Percentiles rank a stretch among this genome's conserved stretches.
phyloP scores from a whole-genome alignment of 371 early-diverging fungal species.

The Sporodiniella umbellata region DNA sequence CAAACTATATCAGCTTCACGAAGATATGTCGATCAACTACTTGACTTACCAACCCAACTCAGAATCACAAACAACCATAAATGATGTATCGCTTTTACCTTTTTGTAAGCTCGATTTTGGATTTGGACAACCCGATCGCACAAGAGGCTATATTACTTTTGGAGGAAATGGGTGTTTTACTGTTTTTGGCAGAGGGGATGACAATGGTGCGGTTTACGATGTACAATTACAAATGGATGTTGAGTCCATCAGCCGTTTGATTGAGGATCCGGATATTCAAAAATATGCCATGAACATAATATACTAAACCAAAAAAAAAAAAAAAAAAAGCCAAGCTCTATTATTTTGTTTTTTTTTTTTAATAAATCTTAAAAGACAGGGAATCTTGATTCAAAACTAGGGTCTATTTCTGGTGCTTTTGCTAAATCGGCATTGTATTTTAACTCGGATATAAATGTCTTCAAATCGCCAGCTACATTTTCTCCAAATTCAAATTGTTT shows the following conservation, averaged over 20 bases:
- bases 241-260: slow-evolving; percentile 32
- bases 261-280: slow-evolving; percentile 32
- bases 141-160: slow-evolving; percentile 37
- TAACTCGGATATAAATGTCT: slow-evolving; percentile 35
- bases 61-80: slow-evolving; percentile 23
- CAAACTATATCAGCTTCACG: slow-evolving; percentile 33
- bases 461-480: slow-evolving; percentile 38
- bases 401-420: slow-evolving; percentile 48
- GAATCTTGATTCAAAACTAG: slow-evolving; percentile 45
- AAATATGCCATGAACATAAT: slow-evolving; percentile 30
- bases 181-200: slow-evolving; percentile 31
- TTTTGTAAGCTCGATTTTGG: slow-evolving; percentile 39
- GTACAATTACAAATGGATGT: slow-evolving; percentile 42
- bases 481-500: slow-evolving; percentile 41
- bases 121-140: slow-evolving; percentile 32
- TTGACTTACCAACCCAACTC: slow-evolving; percentile 35
- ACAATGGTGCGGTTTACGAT: slow-evolving; percentile 27
- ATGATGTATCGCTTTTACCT: slow-evolving; percentile 30
- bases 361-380: slow-evolving; percentile 32
- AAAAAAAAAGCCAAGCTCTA: too few relatives aligned
- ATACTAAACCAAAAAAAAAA: slow-evolving; percentile 8
- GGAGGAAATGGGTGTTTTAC: slow-evolving; percentile 41
- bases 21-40: slow-evolving; percentile 41
- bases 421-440: slow-evolving; percentile 36
- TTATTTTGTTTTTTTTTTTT: not conserved